These are phyloP conservation scores for Hypoxylon sp. DNA, from an alignment of 2,329 filamentous ascomycete genomes.

Conservation along the genomic window DNA sequence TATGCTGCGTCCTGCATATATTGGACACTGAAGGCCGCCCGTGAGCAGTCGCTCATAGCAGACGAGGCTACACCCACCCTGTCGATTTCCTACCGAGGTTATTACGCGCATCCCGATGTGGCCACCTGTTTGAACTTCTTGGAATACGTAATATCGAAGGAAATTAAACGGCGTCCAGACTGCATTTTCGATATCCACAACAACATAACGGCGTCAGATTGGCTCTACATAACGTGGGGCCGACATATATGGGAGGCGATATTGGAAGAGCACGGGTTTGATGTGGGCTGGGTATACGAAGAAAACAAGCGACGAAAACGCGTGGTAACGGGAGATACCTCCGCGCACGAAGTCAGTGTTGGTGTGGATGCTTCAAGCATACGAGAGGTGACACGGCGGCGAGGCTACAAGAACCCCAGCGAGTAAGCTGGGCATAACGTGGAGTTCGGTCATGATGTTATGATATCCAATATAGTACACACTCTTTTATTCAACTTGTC, in stretches of 20 bases:
- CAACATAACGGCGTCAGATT: not conserved
- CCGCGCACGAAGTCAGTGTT: slow-evolving; percentile 39
- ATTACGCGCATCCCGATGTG: not conserved
- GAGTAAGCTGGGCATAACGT: slow-evolving; percentile 2
- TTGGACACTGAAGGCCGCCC: not conserved
- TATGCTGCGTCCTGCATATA: not conserved
- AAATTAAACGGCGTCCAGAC: slow-evolving; percentile 28
- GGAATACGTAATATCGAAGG: slow-evolving; percentile 30
- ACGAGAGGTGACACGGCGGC: slow-evolving; percentile 24
- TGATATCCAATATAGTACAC: not conserved
- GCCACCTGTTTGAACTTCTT: slow-evolving; percentile 1
- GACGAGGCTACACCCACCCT: not conserved
- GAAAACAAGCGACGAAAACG: slow-evolving; percentile 36
- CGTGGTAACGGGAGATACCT: slow-evolving; percentile 32
- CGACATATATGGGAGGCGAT: slow-evolving; percentile 35
- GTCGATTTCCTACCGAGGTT: slow-evolving; percentile 10
- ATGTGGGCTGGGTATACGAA: slow-evolving; percentile 35
- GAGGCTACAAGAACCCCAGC: slow-evolving; percentile 23
- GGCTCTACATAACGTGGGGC: not conserved
- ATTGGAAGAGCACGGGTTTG: slow-evolving; percentile 36
- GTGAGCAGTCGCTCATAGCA: not conserved
- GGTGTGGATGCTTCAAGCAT: slow-evolving; percentile 16
- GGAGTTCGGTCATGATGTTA: not conserved
- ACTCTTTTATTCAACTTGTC: not conserved
- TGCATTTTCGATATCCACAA: slow-evolving; percentile 28